Evolutionary conservation across 2,329 filamentous ascomycete species (phyloP), one percentile per base, ranked within the genome.

Genomic region (Mycocentrospora acerina): DNA sequence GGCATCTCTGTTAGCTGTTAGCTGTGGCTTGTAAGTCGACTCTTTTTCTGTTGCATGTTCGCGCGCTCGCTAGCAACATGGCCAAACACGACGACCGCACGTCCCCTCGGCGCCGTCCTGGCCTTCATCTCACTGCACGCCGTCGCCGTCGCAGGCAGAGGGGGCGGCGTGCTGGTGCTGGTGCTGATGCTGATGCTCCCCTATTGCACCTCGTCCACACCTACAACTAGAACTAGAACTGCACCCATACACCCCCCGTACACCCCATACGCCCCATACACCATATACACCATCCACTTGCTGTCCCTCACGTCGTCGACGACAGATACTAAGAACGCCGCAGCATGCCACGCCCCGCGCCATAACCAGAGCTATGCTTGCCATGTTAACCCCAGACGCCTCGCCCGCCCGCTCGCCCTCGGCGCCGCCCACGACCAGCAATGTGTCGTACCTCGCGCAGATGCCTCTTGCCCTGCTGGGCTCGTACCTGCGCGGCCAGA

Each of bases 311-410:
- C n/a, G n/a, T 19, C 29, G n/a, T 14, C 4, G 24, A 24, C 18
- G 18, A 36, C 9, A 26, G 41, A 24, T 45, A 38, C 55, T 58
- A 32, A 57, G 40, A 14, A 13, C 10, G 19, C 11, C 24, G 14
- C 51, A 61, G 57, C 49, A 57, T 58, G 55, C 40, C 26, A 29
- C 29, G 24, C 40, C 35, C 37, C 25, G 24, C 8, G 19, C 34
- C 32, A 22, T 48, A 39, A 38, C 44, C 29, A 45, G 36, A 38
- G 47, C 46, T 34, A 69, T 66, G 61, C 53, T 68, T 48, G 63
- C 66, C 53, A 63, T 67, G 59, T 53, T 68, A 44, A 60, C 64
- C 34, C 57, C 64, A 38, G 60, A 67, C 45, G 52, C 61, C 37
- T 60, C 60, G 27, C 47, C 57, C 29, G 48, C 49, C 18, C 49